These are phyloP conservation scores for Pichia cabralensis DNA, from an alignment of 805 yeast species.

Conservation along the genomic window DNA sequence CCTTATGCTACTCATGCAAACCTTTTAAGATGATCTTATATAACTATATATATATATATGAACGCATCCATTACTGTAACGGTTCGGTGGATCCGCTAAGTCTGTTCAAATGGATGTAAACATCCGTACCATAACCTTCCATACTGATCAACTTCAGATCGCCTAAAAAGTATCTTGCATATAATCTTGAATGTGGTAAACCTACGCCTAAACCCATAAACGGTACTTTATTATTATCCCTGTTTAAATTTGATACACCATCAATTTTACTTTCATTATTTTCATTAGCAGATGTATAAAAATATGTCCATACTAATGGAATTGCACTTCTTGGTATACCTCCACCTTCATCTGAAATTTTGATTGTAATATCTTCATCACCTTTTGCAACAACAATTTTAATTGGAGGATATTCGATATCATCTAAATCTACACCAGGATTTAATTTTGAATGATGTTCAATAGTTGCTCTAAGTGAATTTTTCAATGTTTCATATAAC, in stretches of 20 bases:
- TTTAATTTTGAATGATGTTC: constrained; percentile 60
- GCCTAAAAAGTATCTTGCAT: constrained; percentile 86
- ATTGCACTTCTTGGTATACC: constrained; percentile 81
- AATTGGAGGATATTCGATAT: constrained; percentile 69
- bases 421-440: constrained; percentile 42
- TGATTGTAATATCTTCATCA: constrained; percentile 81
- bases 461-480: constrained; percentile 81
- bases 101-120: constrained; percentile 75
- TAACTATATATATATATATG: no score
- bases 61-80: constrained; percentile 36
- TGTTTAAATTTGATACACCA: constrained; percentile 19
- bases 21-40: not conserved
- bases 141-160: constrained; percentile 77
- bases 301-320: constrained; percentile 83
- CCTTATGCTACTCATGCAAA: not conserved
- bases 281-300: constrained; percentile 82
- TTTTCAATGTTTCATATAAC: constrained; percentile 81
- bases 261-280: constrained; percentile 43
- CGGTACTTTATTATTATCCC: constrained; percentile 51
- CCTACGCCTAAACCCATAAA: constrained; percentile 96
- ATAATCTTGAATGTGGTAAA: constrained; percentile 72
- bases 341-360: constrained; percentile 89
- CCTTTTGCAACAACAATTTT: constrained; percentile 85
- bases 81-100: constrained; percentile 70
- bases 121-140: constrained; percentile 96